Percentiles rank a stretch among this genome's conserved stretches.
phyloP scores from a whole-genome alignment of 2,329 filamentous ascomycete species.

The Paecilomyces fulvus region DNA sequence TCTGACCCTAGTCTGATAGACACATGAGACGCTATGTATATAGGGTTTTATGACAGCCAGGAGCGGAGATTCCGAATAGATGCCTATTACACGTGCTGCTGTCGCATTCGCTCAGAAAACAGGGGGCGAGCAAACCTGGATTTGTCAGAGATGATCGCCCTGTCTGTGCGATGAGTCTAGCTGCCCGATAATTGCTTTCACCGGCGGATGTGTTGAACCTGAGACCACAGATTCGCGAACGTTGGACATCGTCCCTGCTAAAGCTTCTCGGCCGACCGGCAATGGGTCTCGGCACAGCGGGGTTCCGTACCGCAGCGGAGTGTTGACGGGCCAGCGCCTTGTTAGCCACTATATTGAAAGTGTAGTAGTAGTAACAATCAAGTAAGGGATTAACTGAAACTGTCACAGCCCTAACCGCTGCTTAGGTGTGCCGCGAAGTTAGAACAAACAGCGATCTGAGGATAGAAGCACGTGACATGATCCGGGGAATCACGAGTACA shows the following conservation, averaged over 20 bases:
- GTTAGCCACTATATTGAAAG: too few relatives aligned
- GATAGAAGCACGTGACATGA: too few relatives aligned
- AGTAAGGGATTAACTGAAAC: too few relatives aligned
- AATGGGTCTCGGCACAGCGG: neutral
- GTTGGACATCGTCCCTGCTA: neutral
- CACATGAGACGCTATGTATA: neutral
- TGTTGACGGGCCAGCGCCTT: too few relatives aligned
- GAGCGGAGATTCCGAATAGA: neutral
- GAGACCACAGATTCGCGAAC: too few relatives aligned
- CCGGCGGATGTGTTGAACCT: neutral
- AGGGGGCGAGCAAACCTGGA: neutral
- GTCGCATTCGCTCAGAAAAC: neutral
- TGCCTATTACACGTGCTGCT: neutral
- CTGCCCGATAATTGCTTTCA: neutral
- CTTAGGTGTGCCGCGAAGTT: too few relatives aligned
- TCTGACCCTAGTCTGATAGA: neutral
- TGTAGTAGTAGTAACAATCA: too few relatives aligned
- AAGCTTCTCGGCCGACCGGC: neutral
- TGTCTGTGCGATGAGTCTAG: neutral
- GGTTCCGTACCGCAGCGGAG: neutral
- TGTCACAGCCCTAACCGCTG: too few relatives aligned
- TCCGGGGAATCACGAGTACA: too few relatives aligned
- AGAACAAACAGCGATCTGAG: too few relatives aligned
- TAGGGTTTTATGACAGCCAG: neutral
- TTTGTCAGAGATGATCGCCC: neutral